phyloP scores from a whole-genome alignment of 257 asterid genomes.

The Mitragyna speciosa region DNA sequence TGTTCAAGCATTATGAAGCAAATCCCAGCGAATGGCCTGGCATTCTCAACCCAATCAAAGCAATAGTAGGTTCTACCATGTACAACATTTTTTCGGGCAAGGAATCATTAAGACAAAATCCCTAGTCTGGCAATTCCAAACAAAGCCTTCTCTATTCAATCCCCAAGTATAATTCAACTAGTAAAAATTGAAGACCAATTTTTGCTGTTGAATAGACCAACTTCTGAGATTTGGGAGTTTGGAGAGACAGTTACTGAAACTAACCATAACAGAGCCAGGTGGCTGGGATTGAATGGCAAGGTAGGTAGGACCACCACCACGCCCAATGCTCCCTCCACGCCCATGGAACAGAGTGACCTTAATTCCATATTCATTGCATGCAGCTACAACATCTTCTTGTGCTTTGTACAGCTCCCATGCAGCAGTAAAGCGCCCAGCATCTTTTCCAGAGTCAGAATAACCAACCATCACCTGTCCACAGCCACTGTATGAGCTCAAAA shows the following conservation, averaged over 20 bases:
- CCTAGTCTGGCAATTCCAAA: not conserved
- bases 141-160: not conserved
- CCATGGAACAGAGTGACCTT: constrained; percentile 95
- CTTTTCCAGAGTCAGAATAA: constrained; percentile 97
- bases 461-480: constrained; percentile 95
- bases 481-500: constrained; percentile 25
- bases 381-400: constrained; percentile 94
- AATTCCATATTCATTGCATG: constrained; percentile 81
- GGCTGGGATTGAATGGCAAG: constrained; percentile 98
- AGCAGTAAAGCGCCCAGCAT: constrained; percentile 94
- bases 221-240: not conserved
- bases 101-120: not conserved
- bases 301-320: constrained; percentile 97
- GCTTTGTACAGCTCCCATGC: constrained; percentile 99
- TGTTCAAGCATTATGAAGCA: not conserved
- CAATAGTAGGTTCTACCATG: not conserved
- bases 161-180: not conserved
- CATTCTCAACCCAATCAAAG: no score
- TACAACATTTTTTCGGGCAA: not conserved
- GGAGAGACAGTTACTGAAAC: constrained; percentile 20
- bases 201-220: not conserved
- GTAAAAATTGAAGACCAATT: not conserved
- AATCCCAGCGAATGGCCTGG: no score
- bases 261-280: constrained; percentile 96
- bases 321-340: constrained; percentile 99